Conservation (phyloP, 2,329 filamentous ascomycete genomes). For the Diaporthe vaccinii region DNA sequence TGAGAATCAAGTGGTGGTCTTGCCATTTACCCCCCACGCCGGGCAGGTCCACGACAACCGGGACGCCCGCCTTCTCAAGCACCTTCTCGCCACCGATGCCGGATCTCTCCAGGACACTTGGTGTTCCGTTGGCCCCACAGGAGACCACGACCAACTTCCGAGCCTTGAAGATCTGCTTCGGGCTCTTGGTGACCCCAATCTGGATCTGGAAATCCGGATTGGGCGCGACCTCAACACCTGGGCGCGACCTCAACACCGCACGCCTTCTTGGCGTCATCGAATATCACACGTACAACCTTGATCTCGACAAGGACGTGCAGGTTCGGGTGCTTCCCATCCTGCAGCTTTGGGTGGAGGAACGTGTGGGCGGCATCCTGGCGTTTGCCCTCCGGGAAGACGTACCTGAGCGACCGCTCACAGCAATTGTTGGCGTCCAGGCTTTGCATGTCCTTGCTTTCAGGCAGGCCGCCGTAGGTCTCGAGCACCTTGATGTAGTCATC, state of each 20-base stretch:
- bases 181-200: constrained; percentile 41
- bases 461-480: constrained; percentile 56
- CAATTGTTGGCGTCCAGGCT: constrained; percentile 58
- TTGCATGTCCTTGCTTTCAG: constrained; percentile 63
- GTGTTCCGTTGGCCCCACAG: constrained; percentile 66
- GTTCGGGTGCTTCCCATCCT: constrained; percentile 47
- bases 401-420: constrained; percentile 48
- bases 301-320: constrained; percentile 51
- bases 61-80: constrained; percentile 57
- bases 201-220: constrained; percentile 57
- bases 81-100: constrained; percentile 69
- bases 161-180: constrained; percentile 58
- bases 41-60: constrained; percentile 62
- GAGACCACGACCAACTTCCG: constrained; percentile 66
- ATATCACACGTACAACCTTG: constrained; percentile 61
- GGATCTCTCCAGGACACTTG: constrained; percentile 71
- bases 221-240: constrained; percentile 69
- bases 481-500: constrained; percentile 62
- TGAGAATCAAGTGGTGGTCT: constrained; percentile 66
- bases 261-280: constrained; percentile 65
- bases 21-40: constrained; percentile 67
- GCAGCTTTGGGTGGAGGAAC: constrained; percentile 50
- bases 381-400: constrained; percentile 53
- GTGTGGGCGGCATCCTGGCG: constrained; percentile 50
- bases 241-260: constrained; percentile 68